phyloP scores from a whole-genome alignment of 2,329 filamentous ascomycete species.

The Penicillium sclerotiorum region DNA sequence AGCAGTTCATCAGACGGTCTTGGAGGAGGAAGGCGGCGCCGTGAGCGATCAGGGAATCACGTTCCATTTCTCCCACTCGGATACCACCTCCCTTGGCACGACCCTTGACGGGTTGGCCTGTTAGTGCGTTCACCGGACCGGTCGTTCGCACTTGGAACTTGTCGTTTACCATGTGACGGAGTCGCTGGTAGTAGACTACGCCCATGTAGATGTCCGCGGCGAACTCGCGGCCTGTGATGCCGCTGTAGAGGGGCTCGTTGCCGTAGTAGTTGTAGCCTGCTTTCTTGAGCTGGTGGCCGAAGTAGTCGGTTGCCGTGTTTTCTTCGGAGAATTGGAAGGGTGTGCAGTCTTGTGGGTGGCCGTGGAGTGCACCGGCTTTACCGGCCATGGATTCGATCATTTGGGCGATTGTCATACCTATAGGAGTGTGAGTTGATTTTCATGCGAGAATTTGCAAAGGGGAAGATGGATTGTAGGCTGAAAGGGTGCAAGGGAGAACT shows the following conservation, averaged over 20 bases:
- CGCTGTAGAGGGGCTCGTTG: conserved; percentile 98
- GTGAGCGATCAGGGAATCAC: conserved; percentile 91
- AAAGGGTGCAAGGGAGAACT: conserved; percentile 16
- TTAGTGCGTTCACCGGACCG: conserved; percentile 84
- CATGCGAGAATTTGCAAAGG: not conserved
- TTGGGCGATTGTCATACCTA: conserved; percentile 95
- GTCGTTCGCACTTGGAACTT: conserved; percentile 98
- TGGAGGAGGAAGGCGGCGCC: conserved; percentile 93
- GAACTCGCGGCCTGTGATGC: conserved; percentile 92
- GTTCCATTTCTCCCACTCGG: conserved; percentile 98
- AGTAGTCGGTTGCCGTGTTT: conserved; percentile 89
- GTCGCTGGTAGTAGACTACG: conserved; percentile 95
- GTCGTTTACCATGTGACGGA: conserved; percentile 99
- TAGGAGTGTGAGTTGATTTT: conserved; percentile 2
- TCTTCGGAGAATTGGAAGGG: conserved; percentile 94
- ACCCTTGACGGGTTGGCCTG: conserved; percentile 95
- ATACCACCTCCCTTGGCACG: conserved; percentile 96
- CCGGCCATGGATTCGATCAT: conserved; percentile 96
- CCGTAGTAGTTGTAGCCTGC: conserved; percentile 98
- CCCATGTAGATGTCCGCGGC: conserved; percentile 95
- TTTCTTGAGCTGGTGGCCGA: conserved; percentile 91
- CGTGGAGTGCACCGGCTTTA: conserved; percentile 91
- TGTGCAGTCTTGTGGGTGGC: conserved; percentile 92
- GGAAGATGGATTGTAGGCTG: not conserved
- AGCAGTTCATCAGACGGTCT: conserved; percentile 95